A percentile compares a stretch with the other conserved stretches of the same genome.
These are phyloP conservation scores for Escovopsis sp. DNA, from an alignment of 2,329 filamentous ascomycete species.

Conservation along the genomic window DNA sequence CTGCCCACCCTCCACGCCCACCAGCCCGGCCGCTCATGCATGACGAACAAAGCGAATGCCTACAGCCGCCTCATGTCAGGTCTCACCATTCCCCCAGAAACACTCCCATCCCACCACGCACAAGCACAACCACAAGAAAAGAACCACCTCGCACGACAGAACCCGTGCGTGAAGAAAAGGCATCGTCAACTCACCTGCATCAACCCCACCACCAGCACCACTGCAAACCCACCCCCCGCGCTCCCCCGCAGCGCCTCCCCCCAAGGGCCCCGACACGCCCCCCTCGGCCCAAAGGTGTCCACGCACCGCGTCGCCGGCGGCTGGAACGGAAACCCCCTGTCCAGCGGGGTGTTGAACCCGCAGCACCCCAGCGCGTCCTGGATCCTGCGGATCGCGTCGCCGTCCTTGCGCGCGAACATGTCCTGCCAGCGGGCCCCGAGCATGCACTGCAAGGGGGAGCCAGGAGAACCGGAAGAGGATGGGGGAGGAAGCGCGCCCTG, in stretches of 20 bases:
- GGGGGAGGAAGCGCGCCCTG: slow-evolving; percentile 18
- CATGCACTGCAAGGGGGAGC: slow-evolving; percentile 28
- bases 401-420: slow-evolving; percentile 38
- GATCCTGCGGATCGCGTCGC: slow-evolving; percentile 35
- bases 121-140: neutral
- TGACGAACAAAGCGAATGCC: slow-evolving; percentile 17
- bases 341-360: slow-evolving; percentile 39
- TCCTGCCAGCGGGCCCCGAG: slow-evolving; percentile 40
- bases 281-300: slow-evolving; percentile 27
- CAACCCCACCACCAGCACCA: slow-evolving; percentile 36
- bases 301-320: slow-evolving; percentile 23
- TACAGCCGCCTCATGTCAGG: slow-evolving; percentile 4
- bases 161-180: neutral
- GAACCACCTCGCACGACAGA: neutral
- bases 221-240: slow-evolving; percentile 38
- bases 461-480: too few relatives aligned
- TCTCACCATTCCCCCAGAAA: neutral
- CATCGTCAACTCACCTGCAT: slow-evolving; percentile 33
- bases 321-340: slow-evolving; percentile 48
- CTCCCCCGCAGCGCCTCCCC: slow-evolving; percentile 34
- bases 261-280: slow-evolving; percentile 40
- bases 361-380: slow-evolving; percentile 55
- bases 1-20: slow-evolving; percentile 13
- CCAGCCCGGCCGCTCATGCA: slow-evolving; percentile 15
- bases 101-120: neutral